Conservation (phyloP, 2,329 filamentous ascomycete genomes). For the Fusarium coffeatum region DNA sequence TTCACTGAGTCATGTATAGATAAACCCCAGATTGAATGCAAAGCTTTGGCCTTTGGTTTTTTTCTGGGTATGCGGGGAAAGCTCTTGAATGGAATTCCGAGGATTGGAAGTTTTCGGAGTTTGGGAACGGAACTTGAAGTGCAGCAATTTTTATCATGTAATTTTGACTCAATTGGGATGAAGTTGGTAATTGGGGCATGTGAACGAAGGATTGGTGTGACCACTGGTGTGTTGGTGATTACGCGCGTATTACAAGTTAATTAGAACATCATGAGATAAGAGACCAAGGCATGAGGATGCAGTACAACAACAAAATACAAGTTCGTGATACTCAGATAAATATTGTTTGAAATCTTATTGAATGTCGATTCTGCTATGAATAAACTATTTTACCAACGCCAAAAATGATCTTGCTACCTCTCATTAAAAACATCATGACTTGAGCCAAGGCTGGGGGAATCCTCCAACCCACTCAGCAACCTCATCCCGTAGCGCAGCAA, state of each 20-base stretch:
- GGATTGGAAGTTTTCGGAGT: conserved; percentile 22
- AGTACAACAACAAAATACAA: neutral
- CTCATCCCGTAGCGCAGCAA: conserved; percentile 74
- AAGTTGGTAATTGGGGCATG: neutral
- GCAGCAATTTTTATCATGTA: conserved; percentile 19
- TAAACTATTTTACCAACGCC: conserved; percentile 28
- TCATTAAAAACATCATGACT: conserved; percentile 35
- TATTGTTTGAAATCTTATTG: neutral
- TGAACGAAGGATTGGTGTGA: neutral
- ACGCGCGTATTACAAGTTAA: neutral
- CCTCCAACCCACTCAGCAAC: conserved; percentile 77
- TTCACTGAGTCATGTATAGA: conserved; percentile 42
- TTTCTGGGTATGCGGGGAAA: conserved; percentile 32
- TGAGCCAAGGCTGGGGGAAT: conserved; percentile 48
- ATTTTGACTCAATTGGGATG: conserved; percentile 12
- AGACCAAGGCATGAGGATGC: neutral
- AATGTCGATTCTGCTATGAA: conserved; percentile 8
- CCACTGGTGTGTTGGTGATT: neutral
- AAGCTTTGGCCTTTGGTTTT: conserved; percentile 1
- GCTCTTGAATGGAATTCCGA: conserved; percentile 24
- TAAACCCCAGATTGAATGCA: conserved; percentile 25
- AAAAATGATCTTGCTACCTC: conserved; percentile 7
- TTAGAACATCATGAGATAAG: conserved; percentile 19
- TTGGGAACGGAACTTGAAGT: conserved; percentile 24
- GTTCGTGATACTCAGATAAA: neutral